Conservation (phyloP, 169 alveolate species). For the Eimeria tenella region DNA sequence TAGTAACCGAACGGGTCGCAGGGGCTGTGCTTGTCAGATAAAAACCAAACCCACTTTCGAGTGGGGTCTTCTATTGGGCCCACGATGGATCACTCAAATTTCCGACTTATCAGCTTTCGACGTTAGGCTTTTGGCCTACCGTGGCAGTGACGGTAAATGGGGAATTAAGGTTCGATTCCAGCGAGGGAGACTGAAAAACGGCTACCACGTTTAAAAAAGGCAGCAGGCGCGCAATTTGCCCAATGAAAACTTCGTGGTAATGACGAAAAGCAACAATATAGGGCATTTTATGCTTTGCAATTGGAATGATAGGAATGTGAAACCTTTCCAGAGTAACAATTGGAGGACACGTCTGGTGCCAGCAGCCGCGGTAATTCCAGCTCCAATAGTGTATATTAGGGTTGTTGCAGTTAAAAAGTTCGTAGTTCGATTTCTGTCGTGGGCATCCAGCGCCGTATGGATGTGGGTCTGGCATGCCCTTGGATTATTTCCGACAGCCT, state of each 20-base stretch:
- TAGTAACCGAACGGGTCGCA: conserved; percentile 79
- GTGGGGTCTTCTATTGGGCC: conserved; percentile 17
- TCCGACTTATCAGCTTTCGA: conserved; percentile 89
- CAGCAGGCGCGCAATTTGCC: conserved; percentile 97
- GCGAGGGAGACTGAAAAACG: conserved; percentile 97
- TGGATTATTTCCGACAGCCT: background rate
- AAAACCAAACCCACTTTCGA: too few relatives aligned
- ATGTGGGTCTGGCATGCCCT: conserved; percentile 3
- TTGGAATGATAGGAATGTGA: conserved; percentile 93
- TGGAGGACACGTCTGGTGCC: conserved; percentile 97
- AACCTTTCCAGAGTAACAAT: conserved; percentile 89
- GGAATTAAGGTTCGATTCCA: conserved; percentile 97
- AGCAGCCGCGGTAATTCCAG: conserved; percentile 97
- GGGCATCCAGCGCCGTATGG: background rate
- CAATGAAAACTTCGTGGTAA: conserved; percentile 89
- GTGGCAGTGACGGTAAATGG: conserved; percentile 96
- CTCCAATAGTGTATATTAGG: conserved; percentile 95
- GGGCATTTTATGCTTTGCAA: conserved; percentile 88
- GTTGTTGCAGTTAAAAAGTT: conserved; percentile 94
- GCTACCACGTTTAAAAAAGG: conserved; percentile 98
- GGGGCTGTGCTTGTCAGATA: too few relatives aligned
- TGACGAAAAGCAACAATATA: conserved; percentile 95
- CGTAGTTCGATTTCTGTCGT: conserved; percentile 85
- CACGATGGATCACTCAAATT: conserved; percentile 79
- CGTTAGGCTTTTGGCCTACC: conserved; percentile 96